These are phyloP conservation scores for Megacollybia marginata DNA, from an alignment of 768 basidiomycete species.

Conservation along the genomic window DNA sequence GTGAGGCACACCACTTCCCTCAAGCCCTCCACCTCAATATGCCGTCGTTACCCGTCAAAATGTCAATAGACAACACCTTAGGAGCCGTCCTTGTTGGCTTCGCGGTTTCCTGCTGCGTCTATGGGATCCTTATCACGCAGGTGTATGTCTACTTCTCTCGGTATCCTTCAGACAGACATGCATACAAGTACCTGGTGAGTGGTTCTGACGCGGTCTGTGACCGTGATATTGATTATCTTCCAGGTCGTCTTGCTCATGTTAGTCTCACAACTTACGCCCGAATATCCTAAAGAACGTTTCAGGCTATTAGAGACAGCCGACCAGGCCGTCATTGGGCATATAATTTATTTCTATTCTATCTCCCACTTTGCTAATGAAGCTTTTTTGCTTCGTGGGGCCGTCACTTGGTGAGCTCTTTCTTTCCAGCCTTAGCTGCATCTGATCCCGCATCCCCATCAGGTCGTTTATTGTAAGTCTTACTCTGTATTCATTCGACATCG, in stretches of 20 bases:
- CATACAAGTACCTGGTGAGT: constrained; percentile 48
- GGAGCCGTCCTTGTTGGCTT: constrained; percentile 59
- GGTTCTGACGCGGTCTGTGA: not conserved
- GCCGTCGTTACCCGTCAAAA: no score
- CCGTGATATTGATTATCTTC: not conserved
- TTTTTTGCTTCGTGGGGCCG: constrained; percentile 28
- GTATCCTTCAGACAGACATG: constrained; percentile 44
- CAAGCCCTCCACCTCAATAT: no score
- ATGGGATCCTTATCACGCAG: constrained; percentile 49
- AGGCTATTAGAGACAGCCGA: constrained; percentile 37
- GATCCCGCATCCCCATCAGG: constrained; percentile 22
- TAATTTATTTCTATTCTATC: constrained; percentile 50
- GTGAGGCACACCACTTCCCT: no score
- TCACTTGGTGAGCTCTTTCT: constrained; percentile 30
- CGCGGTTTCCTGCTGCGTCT: constrained; percentile 41
- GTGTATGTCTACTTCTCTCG: constrained; percentile 46
- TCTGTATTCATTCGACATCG: not conserved
- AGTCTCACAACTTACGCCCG: not conserved
- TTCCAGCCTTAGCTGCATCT: not conserved
- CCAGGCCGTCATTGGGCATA: constrained; percentile 49
- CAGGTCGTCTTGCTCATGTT: not conserved
- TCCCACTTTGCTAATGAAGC: constrained; percentile 30
- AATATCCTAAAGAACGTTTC: not conserved
- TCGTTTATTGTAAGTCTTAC: constrained; percentile 37
- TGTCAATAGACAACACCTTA: constrained; percentile 29